These are phyloP conservation scores for Talaromyces rugulosus DNA, from an alignment of 2,329 filamentous ascomycete species.

Conservation along the genomic window DNA sequence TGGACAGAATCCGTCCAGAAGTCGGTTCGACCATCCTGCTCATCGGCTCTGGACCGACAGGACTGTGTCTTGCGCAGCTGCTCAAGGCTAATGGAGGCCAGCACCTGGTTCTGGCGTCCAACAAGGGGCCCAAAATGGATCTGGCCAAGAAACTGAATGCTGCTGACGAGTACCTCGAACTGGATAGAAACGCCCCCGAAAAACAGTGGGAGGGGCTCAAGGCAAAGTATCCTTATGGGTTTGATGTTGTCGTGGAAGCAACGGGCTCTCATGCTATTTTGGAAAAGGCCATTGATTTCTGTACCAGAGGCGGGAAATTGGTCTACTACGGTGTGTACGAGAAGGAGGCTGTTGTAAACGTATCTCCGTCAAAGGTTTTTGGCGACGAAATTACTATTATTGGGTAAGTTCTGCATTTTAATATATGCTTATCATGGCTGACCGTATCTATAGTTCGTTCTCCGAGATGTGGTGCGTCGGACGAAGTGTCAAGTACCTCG, in stretches of 20 bases:
- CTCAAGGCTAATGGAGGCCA: slow-evolving; percentile 58
- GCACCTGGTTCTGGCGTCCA: slow-evolving; percentile 60
- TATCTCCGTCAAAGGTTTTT: not conserved
- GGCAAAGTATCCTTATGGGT: not conserved
- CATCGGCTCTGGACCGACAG: slow-evolving; percentile 66
- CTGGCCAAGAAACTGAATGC: slow-evolving; percentile 42
- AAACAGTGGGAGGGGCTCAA: not conserved
- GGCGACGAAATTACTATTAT: not conserved
- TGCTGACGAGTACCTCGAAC: not conserved
- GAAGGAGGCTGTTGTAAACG: not conserved
- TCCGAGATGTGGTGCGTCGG: slow-evolving; percentile 64
- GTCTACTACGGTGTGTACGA: not conserved
- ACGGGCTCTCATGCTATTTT: not conserved
- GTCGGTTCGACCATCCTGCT: slow-evolving; percentile 62
- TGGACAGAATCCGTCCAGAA: slow-evolving; percentile 65
- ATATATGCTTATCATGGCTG: too few relatives aligned
- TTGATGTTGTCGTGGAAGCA: not conserved
- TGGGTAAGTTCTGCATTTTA: not conserved
- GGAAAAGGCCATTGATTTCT: not conserved
- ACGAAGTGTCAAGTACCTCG: slow-evolving; percentile 41
- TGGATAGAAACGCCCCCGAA: not conserved
- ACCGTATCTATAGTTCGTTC: slow-evolving; percentile 54
- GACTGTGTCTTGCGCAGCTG: slow-evolving; percentile 55
- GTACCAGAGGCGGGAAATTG: not conserved
- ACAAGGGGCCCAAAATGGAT: slow-evolving; percentile 61